Percentiles rank a stretch among this genome's conserved stretches.
Evolutionary conservation across 345 rosid genomes (phyloP).

Genomic region (Dipteronia dyeriana): DNA sequence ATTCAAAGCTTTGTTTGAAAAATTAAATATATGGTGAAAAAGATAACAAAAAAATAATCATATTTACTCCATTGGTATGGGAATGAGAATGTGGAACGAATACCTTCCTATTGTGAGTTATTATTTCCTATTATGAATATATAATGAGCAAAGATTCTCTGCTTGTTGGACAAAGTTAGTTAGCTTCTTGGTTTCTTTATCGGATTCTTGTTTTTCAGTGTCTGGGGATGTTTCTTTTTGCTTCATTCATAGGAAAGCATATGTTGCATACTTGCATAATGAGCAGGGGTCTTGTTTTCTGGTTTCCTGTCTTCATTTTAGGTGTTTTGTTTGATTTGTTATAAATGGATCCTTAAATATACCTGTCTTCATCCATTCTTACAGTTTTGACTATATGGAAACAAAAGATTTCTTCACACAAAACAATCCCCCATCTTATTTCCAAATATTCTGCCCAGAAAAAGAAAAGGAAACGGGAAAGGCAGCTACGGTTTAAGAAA

Average conservation of each 20-base stretch:
- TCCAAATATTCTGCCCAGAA: neutral
- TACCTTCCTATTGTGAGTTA: neutral
- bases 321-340: neutral
- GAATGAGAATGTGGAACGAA: neutral
- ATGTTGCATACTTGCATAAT: neutral
- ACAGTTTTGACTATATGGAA: neutral
- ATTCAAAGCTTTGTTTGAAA: neutral
- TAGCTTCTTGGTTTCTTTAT: neutral
- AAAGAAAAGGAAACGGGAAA: neutral
- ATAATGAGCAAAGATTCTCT: neutral
- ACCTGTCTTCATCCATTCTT: neutral
- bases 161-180: neutral
- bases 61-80: neutral
- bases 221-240: neutral
- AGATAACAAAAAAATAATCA: too few relatives aligned
- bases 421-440: neutral
- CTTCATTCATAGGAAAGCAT: neutral
- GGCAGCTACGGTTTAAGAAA: neutral
- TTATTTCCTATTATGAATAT: neutral
- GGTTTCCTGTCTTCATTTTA: neutral
- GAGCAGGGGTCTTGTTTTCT: neutral
- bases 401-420: neutral
- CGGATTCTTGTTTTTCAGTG: neutral
- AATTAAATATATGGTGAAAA: too few relatives aligned
- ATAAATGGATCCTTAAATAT: neutral